A percentile compares a stretch with the other conserved stretches of the same genome.
phyloP scores from a whole-genome alignment of 2,329 filamentous ascomycete genomes.

The Hypoxylon sp. region DNA sequence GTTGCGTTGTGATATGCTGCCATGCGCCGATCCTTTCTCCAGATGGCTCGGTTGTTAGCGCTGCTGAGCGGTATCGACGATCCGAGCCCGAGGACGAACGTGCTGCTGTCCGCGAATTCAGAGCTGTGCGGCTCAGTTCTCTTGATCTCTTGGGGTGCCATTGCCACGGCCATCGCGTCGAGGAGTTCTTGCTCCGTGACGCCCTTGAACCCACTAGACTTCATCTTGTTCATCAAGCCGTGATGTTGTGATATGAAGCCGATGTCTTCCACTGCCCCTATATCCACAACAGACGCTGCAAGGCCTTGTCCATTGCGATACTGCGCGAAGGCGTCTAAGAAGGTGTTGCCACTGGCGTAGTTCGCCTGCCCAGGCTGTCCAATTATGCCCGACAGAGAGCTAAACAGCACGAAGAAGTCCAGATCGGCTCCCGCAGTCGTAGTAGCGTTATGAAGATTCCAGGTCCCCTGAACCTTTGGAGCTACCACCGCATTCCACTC shows the following conservation, averaged over 20 bases:
- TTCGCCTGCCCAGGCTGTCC: constrained; percentile 46
- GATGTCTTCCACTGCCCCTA: constrained; percentile 48
- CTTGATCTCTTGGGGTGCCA: neutral
- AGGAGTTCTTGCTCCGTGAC: constrained; percentile 28
- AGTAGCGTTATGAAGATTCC: constrained; percentile 50
- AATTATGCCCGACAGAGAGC: constrained; percentile 42
- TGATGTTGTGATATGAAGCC: constrained; percentile 45
- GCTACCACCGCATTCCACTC: constrained; percentile 45
- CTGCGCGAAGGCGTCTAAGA: constrained; percentile 46
- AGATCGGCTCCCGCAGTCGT: constrained; percentile 23
- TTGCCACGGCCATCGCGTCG: constrained; percentile 23
- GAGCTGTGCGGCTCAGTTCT: neutral
- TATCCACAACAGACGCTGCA: constrained; percentile 46
- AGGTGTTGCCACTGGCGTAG: constrained; percentile 50
- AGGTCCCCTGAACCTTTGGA: constrained; percentile 52
- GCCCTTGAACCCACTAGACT: constrained; percentile 22
- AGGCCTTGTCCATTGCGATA: constrained; percentile 45
- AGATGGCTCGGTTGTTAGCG: constrained; percentile 17
- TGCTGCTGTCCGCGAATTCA: constrained; percentile 10
- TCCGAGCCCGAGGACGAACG: constrained; percentile 21
- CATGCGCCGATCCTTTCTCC: constrained; percentile 33
- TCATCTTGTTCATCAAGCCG: constrained; percentile 27
- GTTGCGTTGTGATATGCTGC: constrained; percentile 30
- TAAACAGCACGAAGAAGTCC: constrained; percentile 50
- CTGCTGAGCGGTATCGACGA: constrained; percentile 21